Conservation (phyloP, 768 basidiomycete genomes). For the Rhodosporidiobolus odoratus region DNA sequence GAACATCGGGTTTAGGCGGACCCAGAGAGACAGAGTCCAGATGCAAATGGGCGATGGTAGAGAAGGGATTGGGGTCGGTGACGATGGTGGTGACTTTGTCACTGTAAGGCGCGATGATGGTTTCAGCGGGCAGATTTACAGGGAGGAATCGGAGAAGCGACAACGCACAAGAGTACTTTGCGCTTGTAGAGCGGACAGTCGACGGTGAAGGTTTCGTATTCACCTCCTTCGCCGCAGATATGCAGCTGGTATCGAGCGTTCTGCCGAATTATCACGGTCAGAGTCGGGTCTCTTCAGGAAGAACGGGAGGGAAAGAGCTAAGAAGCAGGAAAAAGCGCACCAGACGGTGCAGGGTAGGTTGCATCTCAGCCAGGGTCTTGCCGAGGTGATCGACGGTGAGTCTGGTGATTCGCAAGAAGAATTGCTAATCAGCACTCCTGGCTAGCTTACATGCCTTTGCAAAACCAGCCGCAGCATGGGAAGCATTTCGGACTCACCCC, state of each 20-base stretch:
- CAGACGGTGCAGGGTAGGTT: slow-evolving; percentile 64
- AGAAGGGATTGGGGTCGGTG: slow-evolving; percentile 61
- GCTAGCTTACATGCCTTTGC: background rate
- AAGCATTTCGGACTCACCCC: slow-evolving; percentile 56
- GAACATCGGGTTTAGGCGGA: slow-evolving; percentile 19
- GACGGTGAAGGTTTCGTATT: slow-evolving; percentile 89
- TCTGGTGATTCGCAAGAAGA: background rate
- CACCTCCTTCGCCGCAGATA: slow-evolving; percentile 94
- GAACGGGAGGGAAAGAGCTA: background rate
- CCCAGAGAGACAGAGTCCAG: slow-evolving; percentile 65
- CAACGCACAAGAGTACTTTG: slow-evolving; percentile 61
- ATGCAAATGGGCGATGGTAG: slow-evolving; percentile 83
- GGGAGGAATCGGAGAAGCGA: background rate
- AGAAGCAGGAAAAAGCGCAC: slow-evolving; percentile 49
- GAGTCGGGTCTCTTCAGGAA: background rate
- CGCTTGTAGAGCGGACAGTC: slow-evolving; percentile 84
- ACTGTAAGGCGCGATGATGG: slow-evolving; percentile 45
- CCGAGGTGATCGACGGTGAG: slow-evolving; percentile 64
- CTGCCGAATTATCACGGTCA: slow-evolving; percentile 48
- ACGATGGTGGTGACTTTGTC: slow-evolving; percentile 65
- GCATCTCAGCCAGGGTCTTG: slow-evolving; percentile 66
- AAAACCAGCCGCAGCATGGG: too few species aligned
- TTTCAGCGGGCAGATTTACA: background rate
- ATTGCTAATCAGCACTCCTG: background rate
- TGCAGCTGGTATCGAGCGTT: slow-evolving; percentile 80